phyloP scores from a whole-genome alignment of 1,139 yeast species.

The Geotrichum histeridarum region DNA sequence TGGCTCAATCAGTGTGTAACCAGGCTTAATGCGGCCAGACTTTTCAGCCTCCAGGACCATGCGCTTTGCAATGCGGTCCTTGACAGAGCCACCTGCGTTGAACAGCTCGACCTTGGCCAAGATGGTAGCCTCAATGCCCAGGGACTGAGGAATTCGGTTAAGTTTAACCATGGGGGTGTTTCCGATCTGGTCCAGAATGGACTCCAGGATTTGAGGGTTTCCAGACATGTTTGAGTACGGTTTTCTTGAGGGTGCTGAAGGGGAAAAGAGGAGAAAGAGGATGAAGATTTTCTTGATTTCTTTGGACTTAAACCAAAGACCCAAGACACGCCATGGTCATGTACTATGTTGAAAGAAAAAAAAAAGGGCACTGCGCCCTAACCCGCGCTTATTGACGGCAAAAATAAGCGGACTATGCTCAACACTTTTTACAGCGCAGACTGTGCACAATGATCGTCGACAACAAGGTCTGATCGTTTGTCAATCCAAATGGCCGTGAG shows the following conservation, averaged over 20 bases:
- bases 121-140: constrained; percentile 59
- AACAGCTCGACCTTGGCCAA: constrained; percentile 59
- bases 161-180: constrained; percentile 75
- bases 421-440: too few species aligned
- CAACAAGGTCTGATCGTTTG: too few species aligned
- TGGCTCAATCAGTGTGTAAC: constrained; percentile 81
- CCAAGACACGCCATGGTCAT: not conserved
- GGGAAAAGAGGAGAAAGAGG: not conserved
- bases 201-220: constrained; percentile 25
- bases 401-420: not conserved
- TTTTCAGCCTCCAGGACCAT: constrained; percentile 82
- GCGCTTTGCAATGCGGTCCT: constrained; percentile 55
- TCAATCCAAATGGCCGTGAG: too few species aligned
- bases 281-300: not conserved
- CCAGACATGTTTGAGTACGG: not conserved
- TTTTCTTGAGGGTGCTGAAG: not conserved
- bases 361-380: not conserved
- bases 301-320: too few species aligned
- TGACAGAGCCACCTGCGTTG: constrained; percentile 68
- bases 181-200: constrained; percentile 62
- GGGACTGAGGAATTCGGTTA: constrained; percentile 70
- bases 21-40: constrained; percentile 74
- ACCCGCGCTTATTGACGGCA: not conserved
- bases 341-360: not conserved
- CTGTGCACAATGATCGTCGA: too few species aligned